Conservation (phyloP, 768 basidiomycete species). For the Lentinula edodes region DNA sequence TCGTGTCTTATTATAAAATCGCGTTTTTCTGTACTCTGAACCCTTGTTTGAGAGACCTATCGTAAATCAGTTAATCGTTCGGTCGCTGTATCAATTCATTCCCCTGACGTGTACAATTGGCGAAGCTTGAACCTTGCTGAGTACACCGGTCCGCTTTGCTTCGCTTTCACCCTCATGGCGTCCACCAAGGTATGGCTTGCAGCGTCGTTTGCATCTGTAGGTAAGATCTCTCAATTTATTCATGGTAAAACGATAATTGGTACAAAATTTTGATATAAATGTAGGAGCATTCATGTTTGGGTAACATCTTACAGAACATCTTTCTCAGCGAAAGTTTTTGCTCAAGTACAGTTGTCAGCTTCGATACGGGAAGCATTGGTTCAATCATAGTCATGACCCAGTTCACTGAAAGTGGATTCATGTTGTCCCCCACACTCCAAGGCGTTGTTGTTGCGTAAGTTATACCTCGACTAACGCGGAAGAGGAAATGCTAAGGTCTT, state of each 20-base stretch:
- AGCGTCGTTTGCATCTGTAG: neutral
- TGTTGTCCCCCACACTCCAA: neutral
- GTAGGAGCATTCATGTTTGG: neutral
- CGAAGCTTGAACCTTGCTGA: too few species aligned
- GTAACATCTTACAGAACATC: neutral
- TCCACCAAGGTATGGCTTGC: neutral
- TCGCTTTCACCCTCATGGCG: neutral
- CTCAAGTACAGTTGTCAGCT: neutral
- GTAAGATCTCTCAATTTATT: neutral
- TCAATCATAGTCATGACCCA: neutral
- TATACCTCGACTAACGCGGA: too few species aligned
- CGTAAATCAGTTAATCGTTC: neutral
- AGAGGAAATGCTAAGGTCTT: too few species aligned
- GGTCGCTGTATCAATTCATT: neutral
- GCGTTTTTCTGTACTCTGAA: neutral
- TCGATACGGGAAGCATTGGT: neutral
- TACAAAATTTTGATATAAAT: too few species aligned
- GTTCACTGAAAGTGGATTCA: neutral
- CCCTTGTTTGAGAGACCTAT: neutral
- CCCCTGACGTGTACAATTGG: too few species aligned
- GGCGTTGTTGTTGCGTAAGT: neutral
- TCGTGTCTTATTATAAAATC: neutral
- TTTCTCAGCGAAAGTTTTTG: too few species aligned
- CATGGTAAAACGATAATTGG: too few species aligned
- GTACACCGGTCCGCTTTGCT: neutral